Evolutionary conservation across 306 rosid genomes (phyloP), one percentile per base, ranked within the genome.

Genomic region (Alnus rubra): DNA sequence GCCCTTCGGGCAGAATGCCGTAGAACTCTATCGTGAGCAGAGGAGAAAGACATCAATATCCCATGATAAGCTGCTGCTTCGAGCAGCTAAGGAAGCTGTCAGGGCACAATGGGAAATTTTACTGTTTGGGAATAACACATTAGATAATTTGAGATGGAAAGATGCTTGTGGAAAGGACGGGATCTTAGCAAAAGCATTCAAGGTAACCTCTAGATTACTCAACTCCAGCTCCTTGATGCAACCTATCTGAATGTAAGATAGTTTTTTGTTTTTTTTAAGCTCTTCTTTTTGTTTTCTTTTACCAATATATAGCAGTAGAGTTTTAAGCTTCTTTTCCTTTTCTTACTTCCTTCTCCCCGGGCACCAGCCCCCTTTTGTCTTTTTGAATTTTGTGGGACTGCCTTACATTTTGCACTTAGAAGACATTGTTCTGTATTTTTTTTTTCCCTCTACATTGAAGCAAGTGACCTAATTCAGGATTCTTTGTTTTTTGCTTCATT

Each of bases 81-180:
- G 85, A 80, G 94, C 97, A 71, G 98, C 97, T 78, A 84, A 80
- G 79, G 90, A 90, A 88, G 92, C 94, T 77, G 97, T 93, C 69
- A 91, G 86, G 91, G 87, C 78, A 69, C 92, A 83, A 53, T 95
- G 97, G 97, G 92, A 91, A 63, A 47, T 81, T 55, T 73, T 82
- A 53, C 63, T 92, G 62, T 79, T 83, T 75, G 74, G 80, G 85
- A 85, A 62, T 81, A 79, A 74, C 58, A 79, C 85, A 11, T 76
- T 79, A 7, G 86, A 88, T 44, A 78, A 87, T 74, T 79, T 86
- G 65, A 74, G 79, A 54, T 82, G 89, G 86, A 84, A 84, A 89
- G 77, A 83, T 51, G 89, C 78, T 12, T 83, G 83, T 75, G 90
- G 80, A 74, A 89, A 80, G 82, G 80, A 81, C 12, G 96, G 90